Base-by-base conservation (phyloP, 164 flowering plant species). In the Kingdonia uniflora region DNA sequence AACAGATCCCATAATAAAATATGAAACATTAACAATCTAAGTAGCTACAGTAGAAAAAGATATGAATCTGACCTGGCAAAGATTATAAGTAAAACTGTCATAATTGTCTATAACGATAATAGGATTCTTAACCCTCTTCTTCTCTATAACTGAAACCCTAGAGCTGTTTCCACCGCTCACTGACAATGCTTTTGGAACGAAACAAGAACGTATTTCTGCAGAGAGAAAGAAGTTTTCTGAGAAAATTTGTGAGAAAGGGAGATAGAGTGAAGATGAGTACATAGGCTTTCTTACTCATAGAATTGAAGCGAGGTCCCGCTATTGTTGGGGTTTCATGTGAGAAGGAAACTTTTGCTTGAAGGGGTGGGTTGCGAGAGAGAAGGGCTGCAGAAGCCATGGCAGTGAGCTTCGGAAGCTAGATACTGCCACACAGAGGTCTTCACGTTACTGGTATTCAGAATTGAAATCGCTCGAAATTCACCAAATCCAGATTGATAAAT, bases 31-130 rank as follows among this genome's bases (percentile, higher is more conserved):
- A 29, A 29, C 35, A 29, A 29, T 29, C 8, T 29, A n/a, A 29
- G 35, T 29, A 29, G 35, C 4, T 29, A 4, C 8, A 29, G 35
- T 8, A 8, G 35, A 8, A 29, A 29, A 29, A 29, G n/a, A 29
- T 4, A 29, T 29, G 35, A 8, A 29, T 12, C 52, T 14, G 50
- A 91, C 98, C 92, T 92, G 98, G 63, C 98, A 92, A 43, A 92
- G 94, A 67, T 92, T 92, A 69, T 92, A 92, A 66, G 98, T 92
- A 70, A 92, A 92, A 58, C 98, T 92, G 53, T 92, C 98, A 43
- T 92, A 92, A 63, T 92, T 92, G 65, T 92, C 98, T 33, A 92
- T 82, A 21, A 92, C 94, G 23, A 86, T 26, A 17, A 91, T 76
- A 51, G 94, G 94, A 49, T 65, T 61, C 41, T 51, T 67, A 42